These are phyloP conservation scores for Hypoxylon sp. DNA, from an alignment of 2,329 filamentous ascomycete species.

Conservation along the genomic window DNA sequence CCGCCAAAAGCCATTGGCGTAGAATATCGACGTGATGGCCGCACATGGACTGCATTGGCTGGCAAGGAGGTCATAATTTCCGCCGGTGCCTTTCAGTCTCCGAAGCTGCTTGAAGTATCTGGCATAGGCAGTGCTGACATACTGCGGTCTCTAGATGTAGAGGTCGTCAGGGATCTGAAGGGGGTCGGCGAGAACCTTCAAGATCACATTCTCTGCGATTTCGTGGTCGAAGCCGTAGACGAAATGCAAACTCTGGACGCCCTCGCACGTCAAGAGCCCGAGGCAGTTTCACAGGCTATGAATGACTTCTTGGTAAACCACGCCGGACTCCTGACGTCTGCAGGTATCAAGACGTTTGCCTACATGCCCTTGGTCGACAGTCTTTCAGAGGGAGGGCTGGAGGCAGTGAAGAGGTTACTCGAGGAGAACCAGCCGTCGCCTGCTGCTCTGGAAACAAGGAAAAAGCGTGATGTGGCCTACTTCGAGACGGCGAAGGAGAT, in stretches of 20 bases:
- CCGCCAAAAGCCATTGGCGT: slow-evolving; percentile 20
- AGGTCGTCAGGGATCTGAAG: slow-evolving; percentile 21
- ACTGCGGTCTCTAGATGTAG: slow-evolving; percentile 16
- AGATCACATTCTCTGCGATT: slow-evolving; percentile 30
- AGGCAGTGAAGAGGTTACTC: slow-evolving; percentile 16
- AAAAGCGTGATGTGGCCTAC: slow-evolving; percentile 5
- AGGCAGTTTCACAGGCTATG: slow-evolving; percentile 21
- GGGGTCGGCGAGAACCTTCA: slow-evolving; percentile 37
- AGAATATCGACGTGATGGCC: slow-evolving; percentile 15
- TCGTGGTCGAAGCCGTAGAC: slow-evolving; percentile 22
- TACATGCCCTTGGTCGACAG: slow-evolving; percentile 25
- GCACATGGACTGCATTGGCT: slow-evolving; percentile 6
- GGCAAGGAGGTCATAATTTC: slow-evolving; percentile 35
- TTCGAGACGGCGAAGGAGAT: slow-evolving; percentile 25
- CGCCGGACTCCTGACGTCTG: slow-evolving; percentile 22
- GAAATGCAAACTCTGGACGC: slow-evolving; percentile 26
- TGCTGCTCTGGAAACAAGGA: background rate
- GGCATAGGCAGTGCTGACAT: slow-evolving; percentile 40
- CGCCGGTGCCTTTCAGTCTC: slow-evolving; percentile 31
- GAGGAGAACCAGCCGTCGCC: background rate
- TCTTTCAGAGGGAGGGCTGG: background rate
- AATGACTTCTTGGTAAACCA: slow-evolving; percentile 19
- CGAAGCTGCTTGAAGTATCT: slow-evolving; percentile 50
- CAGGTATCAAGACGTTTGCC: slow-evolving; percentile 28
- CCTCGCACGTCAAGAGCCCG: slow-evolving; percentile 23